A percentile compares a stretch with the other conserved stretches of the same genome.
phyloP scores from a whole-genome alignment of 345 rosid species.

The Gossypium turneri region DNA sequence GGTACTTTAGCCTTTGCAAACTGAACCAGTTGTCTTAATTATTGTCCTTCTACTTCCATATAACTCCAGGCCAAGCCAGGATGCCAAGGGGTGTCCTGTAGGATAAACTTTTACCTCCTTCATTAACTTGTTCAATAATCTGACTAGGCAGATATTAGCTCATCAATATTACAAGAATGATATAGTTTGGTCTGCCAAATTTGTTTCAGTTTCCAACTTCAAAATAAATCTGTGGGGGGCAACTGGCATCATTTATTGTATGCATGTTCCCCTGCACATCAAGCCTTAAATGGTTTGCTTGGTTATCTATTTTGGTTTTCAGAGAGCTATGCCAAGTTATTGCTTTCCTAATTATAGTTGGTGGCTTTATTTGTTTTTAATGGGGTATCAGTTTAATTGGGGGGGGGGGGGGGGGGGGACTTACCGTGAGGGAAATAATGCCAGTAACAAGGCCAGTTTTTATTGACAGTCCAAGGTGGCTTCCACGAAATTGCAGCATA shows the following conservation, averaged over 20 bases:
- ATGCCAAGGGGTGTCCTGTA: neutral
- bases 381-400: neutral
- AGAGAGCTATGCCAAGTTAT: neutral
- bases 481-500: conserved; percentile 76
- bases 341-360: neutral
- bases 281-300: neutral
- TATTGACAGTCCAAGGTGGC: conserved; percentile 57
- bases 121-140: neutral
- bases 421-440: conserved; percentile 89
- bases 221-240: neutral
- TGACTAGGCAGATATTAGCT: conserved; percentile 3
- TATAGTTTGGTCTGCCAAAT: neutral
- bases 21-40: neutral
- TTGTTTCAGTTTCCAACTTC: neutral
- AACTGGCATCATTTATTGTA: conserved; percentile 5
- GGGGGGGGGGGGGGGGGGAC: conserved; percentile 5
- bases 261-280: neutral
- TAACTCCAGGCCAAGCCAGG: neutral
- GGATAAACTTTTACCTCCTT: too few species aligned
- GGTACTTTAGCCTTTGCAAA: neutral
- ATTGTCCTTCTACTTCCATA: too few species aligned
- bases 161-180: neutral
- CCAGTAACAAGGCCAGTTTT: conserved; percentile 88
- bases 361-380: neutral
- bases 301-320: neutral